Evolutionary conservation across 2,329 filamentous ascomycete species (phyloP).

Genomic region (Talaromyces sp.): DNA sequence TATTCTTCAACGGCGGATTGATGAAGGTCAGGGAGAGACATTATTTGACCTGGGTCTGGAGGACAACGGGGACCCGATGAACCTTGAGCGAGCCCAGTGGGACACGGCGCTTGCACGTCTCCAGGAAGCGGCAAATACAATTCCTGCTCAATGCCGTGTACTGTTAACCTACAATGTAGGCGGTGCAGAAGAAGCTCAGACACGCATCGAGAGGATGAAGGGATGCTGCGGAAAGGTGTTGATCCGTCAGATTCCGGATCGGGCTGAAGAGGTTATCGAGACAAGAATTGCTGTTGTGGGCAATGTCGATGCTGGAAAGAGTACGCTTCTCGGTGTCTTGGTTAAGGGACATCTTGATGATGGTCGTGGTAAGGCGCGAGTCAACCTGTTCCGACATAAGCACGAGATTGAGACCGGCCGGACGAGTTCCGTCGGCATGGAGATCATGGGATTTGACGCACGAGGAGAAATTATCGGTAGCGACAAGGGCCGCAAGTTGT

Average conservation of each 20-base stretch:
- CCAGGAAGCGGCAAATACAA: slow-evolving; percentile 60
- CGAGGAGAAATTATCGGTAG: slow-evolving; percentile 78
- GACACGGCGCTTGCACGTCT: slow-evolving; percentile 67
- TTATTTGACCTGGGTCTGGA: slow-evolving; percentile 92
- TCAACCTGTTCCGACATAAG: slow-evolving; percentile 96
- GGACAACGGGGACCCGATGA: slow-evolving; percentile 83
- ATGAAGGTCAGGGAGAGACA: slow-evolving; percentile 83
- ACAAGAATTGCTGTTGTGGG: slow-evolving; percentile 95
- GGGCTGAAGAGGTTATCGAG: slow-evolving; percentile 86
- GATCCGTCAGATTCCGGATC: slow-evolving; percentile 70
- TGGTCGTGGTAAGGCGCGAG: slow-evolving; percentile 85
- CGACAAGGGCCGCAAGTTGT: slow-evolving; percentile 79
- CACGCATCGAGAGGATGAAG: slow-evolving; percentile 64
- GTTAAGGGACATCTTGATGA: slow-evolving; percentile 96
- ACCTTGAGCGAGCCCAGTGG: slow-evolving; percentile 73
- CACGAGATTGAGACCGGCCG: slow-evolving; percentile 95
- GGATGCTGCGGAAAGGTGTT: slow-evolving; percentile 83
- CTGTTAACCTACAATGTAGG: slow-evolving; percentile 90
- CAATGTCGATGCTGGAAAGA: slow-evolving; percentile 97
- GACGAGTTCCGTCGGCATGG: slow-evolving; percentile 96
- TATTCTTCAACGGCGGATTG: slow-evolving; percentile 66
- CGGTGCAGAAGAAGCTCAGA: slow-evolving; percentile 69
- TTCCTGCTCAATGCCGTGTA: slow-evolving; percentile 73
- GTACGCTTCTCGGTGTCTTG: slow-evolving; percentile 89
- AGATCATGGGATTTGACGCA: slow-evolving; percentile 96